phyloP scores from a whole-genome alignment of 495 filamentous ascomycete genomes.

The Penicillium egyptiacum region DNA sequence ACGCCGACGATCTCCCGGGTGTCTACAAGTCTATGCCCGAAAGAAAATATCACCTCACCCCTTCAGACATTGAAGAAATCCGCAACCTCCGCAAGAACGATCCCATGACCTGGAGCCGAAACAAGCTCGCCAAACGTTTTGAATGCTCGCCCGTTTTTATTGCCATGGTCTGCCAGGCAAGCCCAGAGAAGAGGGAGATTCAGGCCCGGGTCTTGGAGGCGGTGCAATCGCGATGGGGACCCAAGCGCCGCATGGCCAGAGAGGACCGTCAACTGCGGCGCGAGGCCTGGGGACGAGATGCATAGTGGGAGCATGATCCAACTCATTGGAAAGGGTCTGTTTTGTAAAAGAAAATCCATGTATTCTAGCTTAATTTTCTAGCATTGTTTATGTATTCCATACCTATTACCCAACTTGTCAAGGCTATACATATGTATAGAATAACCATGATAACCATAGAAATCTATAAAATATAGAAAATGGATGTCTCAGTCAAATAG shows the following conservation, averaged over 20 bases:
- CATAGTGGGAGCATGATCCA: slow-evolving; percentile 26
- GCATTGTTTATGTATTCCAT: slow-evolving; percentile 16
- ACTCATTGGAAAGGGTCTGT: background rate
- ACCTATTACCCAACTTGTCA: background rate
- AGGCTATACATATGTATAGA: no score
- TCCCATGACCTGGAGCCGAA: slow-evolving; percentile 70
- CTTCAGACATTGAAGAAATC: slow-evolving; percentile 76
- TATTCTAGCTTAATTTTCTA: slow-evolving; percentile 20
- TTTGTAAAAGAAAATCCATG: slow-evolving; percentile 20
- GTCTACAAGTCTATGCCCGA: slow-evolving; percentile 51
- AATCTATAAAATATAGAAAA: background rate
- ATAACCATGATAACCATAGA: background rate
- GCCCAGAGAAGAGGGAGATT: slow-evolving; percentile 47
- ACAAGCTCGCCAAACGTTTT: slow-evolving; percentile 68
- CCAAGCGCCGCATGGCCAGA: slow-evolving; percentile 64
- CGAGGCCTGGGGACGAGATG: slow-evolving; percentile 55
- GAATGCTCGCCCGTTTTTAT: slow-evolving; percentile 78
- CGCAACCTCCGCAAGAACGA: slow-evolving; percentile 64
- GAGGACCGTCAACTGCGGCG: slow-evolving; percentile 71
- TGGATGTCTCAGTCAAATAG: background rate
- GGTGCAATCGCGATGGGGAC: slow-evolving; percentile 71
- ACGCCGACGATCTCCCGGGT: slow-evolving; percentile 51
- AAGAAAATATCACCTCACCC: slow-evolving; percentile 75
- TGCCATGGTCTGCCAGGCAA: slow-evolving; percentile 51
- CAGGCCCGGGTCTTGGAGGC: slow-evolving; percentile 58